phyloP scores from a whole-genome alignment of 2,329 filamentous ascomycete species.

The Gaeumannomyces sp. region DNA sequence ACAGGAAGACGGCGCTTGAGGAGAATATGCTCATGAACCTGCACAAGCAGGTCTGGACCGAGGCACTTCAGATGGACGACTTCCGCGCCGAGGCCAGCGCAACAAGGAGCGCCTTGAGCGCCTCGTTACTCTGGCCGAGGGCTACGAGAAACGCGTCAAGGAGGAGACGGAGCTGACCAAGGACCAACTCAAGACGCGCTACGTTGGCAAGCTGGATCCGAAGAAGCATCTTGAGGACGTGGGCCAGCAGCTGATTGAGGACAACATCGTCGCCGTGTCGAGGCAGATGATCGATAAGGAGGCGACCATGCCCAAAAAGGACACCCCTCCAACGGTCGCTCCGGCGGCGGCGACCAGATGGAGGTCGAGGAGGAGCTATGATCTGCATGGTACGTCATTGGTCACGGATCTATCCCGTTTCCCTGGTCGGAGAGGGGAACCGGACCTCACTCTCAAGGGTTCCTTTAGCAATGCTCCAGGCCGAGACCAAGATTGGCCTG shows the following conservation, averaged over 20 bases:
- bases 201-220: conserved; percentile 96
- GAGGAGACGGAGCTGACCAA: conserved; percentile 96
- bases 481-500: background rate
- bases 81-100: conserved; percentile 74
- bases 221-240: conserved; percentile 99
- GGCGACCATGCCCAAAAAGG: conserved; percentile 78
- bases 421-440: background rate
- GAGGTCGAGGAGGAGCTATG: conserved; percentile 57
- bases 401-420: conserved; percentile 1
- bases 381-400: conserved; percentile 4
- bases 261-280: conserved; percentile 98
- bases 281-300: conserved; percentile 99
- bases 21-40: conserved; percentile 99
- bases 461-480: conserved; percentile 1
- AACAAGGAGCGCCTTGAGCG: conserved; percentile 86
- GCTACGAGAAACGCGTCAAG: conserved; percentile 97
- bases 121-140: conserved; percentile 83
- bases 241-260: conserved; percentile 93
- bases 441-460: background rate
- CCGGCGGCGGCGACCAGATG: conserved; percentile 57
- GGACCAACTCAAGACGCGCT: conserved; percentile 97
- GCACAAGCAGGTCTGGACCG: conserved; percentile 99
- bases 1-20: conserved; percentile 92
- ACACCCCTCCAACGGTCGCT: conserved; percentile 37
- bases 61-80: conserved; percentile 94